A percentile compares a stretch with the other conserved stretches of the same genome.
phyloP scores from a whole-genome alignment of 73 alveolate genomes.

The Loxodes magnus region DNA sequence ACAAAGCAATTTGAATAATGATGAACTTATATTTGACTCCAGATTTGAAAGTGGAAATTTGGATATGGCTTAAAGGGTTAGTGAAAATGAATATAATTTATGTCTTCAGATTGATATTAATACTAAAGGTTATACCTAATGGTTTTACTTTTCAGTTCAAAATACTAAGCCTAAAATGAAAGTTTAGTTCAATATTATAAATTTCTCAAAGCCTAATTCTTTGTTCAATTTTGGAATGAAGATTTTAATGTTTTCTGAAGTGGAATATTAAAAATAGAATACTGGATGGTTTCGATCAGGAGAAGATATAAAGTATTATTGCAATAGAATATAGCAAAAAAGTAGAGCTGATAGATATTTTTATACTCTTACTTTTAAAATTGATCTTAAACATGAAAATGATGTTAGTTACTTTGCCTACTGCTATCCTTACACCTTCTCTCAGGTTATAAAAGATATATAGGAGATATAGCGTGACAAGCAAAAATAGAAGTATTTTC shows the following conservation, averaged over 20 bases:
- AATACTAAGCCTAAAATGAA: constrained; percentile 83
- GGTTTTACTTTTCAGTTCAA: constrained; percentile 88
- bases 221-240: constrained; percentile 91
- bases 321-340: constrained; percentile 9
- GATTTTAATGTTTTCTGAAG: constrained; percentile 69
- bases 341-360: neutral
- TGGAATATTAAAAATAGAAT: constrained; percentile 57
- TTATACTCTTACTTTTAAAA: constrained; percentile 57
- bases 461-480: neutral
- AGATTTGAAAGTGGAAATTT: constrained; percentile 96
- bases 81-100: constrained; percentile 84
- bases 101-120: constrained; percentile 87
- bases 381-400: constrained; percentile 45
- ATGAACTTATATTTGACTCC: no score
- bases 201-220: constrained; percentile 86
- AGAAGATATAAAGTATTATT: constrained; percentile 21
- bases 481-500: no score
- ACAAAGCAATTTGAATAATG: no score
- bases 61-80: constrained; percentile 46
- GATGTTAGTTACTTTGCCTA: constrained; percentile 76
- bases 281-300: constrained; percentile 45
- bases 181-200: constrained; percentile 86
- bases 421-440: constrained; percentile 68
- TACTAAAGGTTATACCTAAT: constrained; percentile 92
- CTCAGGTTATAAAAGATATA: constrained; percentile 44